Conservation (phyloP, 345 rosid genomes). For the Stellera chamaejasme region DNA sequence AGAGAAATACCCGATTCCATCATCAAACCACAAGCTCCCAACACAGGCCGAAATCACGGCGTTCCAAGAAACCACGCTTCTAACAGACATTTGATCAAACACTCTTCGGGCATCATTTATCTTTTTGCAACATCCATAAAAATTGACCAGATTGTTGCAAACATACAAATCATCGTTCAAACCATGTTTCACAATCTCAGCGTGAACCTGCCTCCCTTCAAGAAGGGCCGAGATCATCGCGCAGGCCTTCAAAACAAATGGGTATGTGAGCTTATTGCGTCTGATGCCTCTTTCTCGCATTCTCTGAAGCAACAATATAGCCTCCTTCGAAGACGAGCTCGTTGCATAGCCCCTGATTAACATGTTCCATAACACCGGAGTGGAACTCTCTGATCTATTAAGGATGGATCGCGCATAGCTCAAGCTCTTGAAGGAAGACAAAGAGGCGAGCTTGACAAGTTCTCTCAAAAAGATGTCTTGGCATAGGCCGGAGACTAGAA, state of each 20-base stretch:
- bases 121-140: slow-evolving; percentile 64
- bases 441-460: slow-evolving; percentile 42
- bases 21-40: slow-evolving; percentile 28
- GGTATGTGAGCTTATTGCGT: slow-evolving; percentile 62
- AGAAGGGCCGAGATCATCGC: slow-evolving; percentile 33
- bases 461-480: slow-evolving; percentile 38
- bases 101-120: slow-evolving; percentile 39
- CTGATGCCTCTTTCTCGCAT: slow-evolving; percentile 53
- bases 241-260: slow-evolving; percentile 66
- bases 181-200: slow-evolving; percentile 49
- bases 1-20: slow-evolving; percentile 38
- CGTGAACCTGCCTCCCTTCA: slow-evolving; percentile 67
- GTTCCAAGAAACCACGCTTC: slow-evolving; percentile 78
- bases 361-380: slow-evolving; percentile 55
- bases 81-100: slow-evolving; percentile 65
- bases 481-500: slow-evolving; percentile 43
- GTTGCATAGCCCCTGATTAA: slow-evolving; percentile 56
- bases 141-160: slow-evolving; percentile 49
- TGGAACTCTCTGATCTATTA: slow-evolving; percentile 24
- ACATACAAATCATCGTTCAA: slow-evolving; percentile 60
- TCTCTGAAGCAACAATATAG: slow-evolving; percentile 37
- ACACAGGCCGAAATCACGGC: slow-evolving; percentile 53
- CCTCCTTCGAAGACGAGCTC: slow-evolving; percentile 41
- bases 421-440: slow-evolving; percentile 36
- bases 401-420: slow-evolving; percentile 39